Evolutionary conservation across 768 basidiomycete genomes (phyloP), one percentile per base, ranked within the genome.

Genomic region (Mycena leptocephala): DNA sequence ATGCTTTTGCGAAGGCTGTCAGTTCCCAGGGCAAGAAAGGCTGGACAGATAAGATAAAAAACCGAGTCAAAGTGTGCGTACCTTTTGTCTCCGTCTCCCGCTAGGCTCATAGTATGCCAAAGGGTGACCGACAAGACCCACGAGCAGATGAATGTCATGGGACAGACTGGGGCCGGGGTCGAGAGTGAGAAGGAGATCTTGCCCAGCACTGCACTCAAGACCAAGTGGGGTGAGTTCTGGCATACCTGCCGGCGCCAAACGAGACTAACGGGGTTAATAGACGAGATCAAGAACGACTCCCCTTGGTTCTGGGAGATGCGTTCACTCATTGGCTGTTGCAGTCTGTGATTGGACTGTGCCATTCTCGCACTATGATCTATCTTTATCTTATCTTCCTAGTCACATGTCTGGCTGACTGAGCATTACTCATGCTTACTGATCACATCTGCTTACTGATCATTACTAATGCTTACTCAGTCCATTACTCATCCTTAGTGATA

Each of bases 301-400:
- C 66, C 66, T 9, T 68, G 66, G 66, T 68, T 68, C 51, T 68
- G 9, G 14, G 5, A 53, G 11, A 33, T 68, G 16, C 46, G 66
- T 6, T 16, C 48, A 1, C 35, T 68, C 22, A 81, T 81, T 43
- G n/a, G n/a, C n/a, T n/a, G n/a, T n/a, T n/a, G n/a, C n/a, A n/a
- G n/a, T n/a, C n/a, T n/a, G n/a, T n/a, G n/a, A n/a, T n/a, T n/a
- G n/a, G n/a, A n/a, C n/a, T n/a, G n/a, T n/a, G n/a, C n/a, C n/a
- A n/a, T n/a, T n/a, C n/a, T n/a, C n/a, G n/a, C n/a, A n/a, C n/a
- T n/a, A n/a, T n/a, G n/a, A n/a, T n/a, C n/a, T n/a, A n/a, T n/a
- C n/a, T n/a, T n/a, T n/a, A n/a, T n/a, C n/a, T n/a, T n/a, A n/a
- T n/a, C n/a, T n/a, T n/a, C n/a, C n/a, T n/a, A n/a, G n/a, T n/a